phyloP scores from a whole-genome alignment of 139 green algal genomes.

The Micractinium conductrix region DNA sequence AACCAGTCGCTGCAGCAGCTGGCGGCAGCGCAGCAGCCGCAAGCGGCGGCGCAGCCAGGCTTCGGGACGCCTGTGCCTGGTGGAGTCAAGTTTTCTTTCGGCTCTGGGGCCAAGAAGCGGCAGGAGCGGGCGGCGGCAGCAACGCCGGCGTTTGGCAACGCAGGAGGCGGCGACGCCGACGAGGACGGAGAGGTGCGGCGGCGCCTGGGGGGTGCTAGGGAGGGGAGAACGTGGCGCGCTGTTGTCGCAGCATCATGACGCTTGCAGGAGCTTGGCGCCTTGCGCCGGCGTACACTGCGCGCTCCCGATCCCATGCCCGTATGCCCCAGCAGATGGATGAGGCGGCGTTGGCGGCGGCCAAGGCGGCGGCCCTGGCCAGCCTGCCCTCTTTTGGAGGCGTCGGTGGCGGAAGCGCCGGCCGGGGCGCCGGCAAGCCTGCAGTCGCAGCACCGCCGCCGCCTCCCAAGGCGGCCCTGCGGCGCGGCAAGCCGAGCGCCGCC shows the following conservation, averaged over 20 bases:
- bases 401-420: conserved; percentile 2
- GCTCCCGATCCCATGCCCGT: too few relatives aligned
- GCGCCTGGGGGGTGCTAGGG: too few relatives aligned
- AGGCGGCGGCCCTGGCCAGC: conserved; percentile 36
- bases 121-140: background rate
- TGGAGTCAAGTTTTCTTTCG: conserved; percentile 13
- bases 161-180: too few relatives aligned
- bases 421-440: background rate
- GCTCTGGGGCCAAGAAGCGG: background rate
- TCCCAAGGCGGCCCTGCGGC: background rate
- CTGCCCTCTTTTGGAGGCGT: conserved; percentile 49
- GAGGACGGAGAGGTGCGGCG: too few relatives aligned
- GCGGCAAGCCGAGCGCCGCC: background rate
- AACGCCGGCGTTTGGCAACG: background rate
- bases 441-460: background rate
- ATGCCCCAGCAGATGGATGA: conserved; percentile 19
- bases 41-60: background rate
- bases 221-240: too few relatives aligned
- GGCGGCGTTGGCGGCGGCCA: conserved; percentile 38
- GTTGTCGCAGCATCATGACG: too few relatives aligned
- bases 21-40: background rate
- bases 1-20: background rate
- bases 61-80: too few relatives aligned
- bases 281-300: too few relatives aligned
- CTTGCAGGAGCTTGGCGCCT: too few relatives aligned